Percentiles rank a stretch among this genome's conserved stretches.
phyloP scores from a whole-genome alignment of 2,329 filamentous ascomycete genomes.

The Cercospora sojina region DNA sequence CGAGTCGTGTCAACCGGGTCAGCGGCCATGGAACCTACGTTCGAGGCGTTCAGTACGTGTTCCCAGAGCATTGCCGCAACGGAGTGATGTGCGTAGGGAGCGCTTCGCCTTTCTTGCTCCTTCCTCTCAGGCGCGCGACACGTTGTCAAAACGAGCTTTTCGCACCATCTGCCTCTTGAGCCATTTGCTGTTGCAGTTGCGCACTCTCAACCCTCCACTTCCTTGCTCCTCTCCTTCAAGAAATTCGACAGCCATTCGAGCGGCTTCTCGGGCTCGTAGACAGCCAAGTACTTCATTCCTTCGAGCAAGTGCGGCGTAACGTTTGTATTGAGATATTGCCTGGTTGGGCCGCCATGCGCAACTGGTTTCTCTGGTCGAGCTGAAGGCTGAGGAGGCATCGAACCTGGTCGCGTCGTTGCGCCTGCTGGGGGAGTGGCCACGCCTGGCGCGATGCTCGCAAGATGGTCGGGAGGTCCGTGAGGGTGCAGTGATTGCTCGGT shows the following conservation, averaged over 20 bases:
- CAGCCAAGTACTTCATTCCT: constrained; percentile 53
- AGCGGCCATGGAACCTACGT: background rate
- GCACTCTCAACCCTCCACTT: constrained; percentile 44
- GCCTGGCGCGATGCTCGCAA: constrained; percentile 22
- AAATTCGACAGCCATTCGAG: constrained; percentile 51
- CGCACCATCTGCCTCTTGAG: background rate
- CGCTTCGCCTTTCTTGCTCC: background rate
- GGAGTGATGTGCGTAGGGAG: background rate
- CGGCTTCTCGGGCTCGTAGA: constrained; percentile 53
- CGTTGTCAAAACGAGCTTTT: background rate
- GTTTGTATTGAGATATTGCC: constrained; percentile 51
- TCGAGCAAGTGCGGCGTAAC: constrained; percentile 53
- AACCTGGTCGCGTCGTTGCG: constrained; percentile 28
- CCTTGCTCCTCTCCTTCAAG: constrained; percentile 48
- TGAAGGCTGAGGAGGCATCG: constrained; percentile 36
- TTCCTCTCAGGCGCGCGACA: background rate
- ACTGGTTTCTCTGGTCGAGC: constrained; percentile 41
- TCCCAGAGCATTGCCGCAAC: background rate
- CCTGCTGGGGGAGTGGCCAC: constrained; percentile 30
- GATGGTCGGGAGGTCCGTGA: constrained; percentile 21
- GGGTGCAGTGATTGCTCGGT: background rate
- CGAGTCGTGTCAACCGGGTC: background rate
- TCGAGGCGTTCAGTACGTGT: background rate
- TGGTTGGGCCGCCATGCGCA: constrained; percentile 49
- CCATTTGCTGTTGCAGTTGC: background rate